Evolutionary conservation across 257 asterid species (phyloP).

Genomic region (Linaria vulgaris): DNA sequence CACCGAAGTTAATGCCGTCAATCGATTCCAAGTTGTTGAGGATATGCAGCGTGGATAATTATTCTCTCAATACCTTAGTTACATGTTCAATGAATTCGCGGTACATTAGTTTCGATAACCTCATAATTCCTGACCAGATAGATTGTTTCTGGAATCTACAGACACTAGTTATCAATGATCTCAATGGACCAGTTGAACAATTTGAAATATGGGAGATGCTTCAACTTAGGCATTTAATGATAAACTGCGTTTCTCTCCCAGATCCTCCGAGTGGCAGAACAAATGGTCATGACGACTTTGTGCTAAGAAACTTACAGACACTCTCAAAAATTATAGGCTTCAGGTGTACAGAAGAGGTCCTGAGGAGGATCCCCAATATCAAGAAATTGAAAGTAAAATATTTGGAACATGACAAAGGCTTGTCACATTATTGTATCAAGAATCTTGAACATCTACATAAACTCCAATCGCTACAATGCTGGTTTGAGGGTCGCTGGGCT

Average conservation of each 20-base stretch:
- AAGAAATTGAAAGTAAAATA: too few species aligned
- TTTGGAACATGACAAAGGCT: too few species aligned
- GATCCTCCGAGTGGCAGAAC: conserved; percentile 3
- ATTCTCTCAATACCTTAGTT: neutral
- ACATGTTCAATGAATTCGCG: neutral
- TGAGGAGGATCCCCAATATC: too few species aligned
- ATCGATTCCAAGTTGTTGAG: too few species aligned
- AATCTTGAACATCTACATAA: too few species aligned
- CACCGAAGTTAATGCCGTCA: too few species aligned
- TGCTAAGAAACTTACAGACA: conserved; percentile 12
- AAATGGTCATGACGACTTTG: neutral
- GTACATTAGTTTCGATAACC: neutral
- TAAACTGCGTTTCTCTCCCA: neutral
- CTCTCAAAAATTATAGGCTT: neutral
- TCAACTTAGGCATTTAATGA: conserved; percentile 11
- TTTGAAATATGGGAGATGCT: too few species aligned
- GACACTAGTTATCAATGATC: neutral
- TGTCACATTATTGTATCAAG: too few species aligned
- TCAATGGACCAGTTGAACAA: neutral
- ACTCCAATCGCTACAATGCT: too few species aligned
- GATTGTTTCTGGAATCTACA: conserved; percentile 9
- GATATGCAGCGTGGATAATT: neutral
- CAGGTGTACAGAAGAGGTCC: conserved; percentile 1
- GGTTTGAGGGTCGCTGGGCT: too few species aligned
- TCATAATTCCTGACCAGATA: neutral